These are phyloP conservation scores for Myochromella boudieri DNA, from an alignment of 768 basidiomycete genomes.

Conservation along the genomic window DNA sequence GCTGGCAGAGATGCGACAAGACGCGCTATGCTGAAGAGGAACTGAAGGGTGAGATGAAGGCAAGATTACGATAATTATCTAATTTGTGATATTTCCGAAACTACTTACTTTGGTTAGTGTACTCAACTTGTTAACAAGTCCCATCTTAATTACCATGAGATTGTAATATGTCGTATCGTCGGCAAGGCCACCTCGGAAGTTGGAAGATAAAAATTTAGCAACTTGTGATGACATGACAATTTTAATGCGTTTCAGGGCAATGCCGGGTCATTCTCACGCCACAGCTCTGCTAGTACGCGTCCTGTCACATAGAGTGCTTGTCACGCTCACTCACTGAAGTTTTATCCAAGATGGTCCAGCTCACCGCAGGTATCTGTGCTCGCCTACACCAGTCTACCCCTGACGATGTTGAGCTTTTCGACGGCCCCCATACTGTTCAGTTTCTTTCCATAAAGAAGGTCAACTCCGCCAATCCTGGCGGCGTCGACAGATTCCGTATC, in stretches of 20 bases:
- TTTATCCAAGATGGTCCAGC: slow-evolving; percentile 32
- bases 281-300: slow-evolving; percentile 18
- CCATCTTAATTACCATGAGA: slow-evolving; percentile 11
- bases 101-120: slow-evolving; percentile 19
- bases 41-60: slow-evolving; percentile 17
- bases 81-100: slow-evolving; percentile 7
- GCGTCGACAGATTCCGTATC: slow-evolving; percentile 66
- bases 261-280: slow-evolving; percentile 13
- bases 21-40: slow-evolving; percentile 53
- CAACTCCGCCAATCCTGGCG: slow-evolving; percentile 25
- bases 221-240: too few relatives aligned
- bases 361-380: slow-evolving; percentile 57
- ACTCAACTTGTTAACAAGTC: slow-evolving; percentile 5
- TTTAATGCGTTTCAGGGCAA: too few relatives aligned
- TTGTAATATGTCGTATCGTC: slow-evolving; percentile 3
- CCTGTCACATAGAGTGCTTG: slow-evolving; percentile 17
- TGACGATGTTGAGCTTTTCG: slow-evolving; percentile 43
- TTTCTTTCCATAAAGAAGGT: slow-evolving; percentile 85
- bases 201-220: too few relatives aligned
- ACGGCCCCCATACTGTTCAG: slow-evolving; percentile 60
- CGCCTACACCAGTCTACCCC: slow-evolving; percentile 47
- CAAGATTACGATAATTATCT: slow-evolving; percentile 11
- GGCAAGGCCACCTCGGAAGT: too few relatives aligned
- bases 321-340: slow-evolving; percentile 11
- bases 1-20: slow-evolving; percentile 86